A percentile compares a stretch with the other conserved stretches of the same genome.
These are phyloP conservation scores for Colletotrichum incanum DNA, from an alignment of 2,329 filamentous ascomycete genomes.

Conservation along the genomic window DNA sequence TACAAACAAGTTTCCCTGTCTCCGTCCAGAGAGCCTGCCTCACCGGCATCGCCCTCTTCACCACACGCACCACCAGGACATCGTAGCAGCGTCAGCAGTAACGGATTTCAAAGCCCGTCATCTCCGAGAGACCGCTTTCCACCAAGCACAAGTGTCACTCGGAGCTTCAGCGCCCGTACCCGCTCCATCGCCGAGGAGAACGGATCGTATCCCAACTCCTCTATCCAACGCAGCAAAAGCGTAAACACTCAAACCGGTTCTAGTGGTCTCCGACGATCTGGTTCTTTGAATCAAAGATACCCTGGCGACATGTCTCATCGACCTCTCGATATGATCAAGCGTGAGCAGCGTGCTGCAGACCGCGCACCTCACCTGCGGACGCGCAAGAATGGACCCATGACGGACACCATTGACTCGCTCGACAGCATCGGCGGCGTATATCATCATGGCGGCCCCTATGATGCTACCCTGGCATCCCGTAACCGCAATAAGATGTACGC, in stretches of 20 bases:
- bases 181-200: conserved; percentile 26
- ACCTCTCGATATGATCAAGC: conserved; percentile 77
- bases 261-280: conserved; percentile 45
- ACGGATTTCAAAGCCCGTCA: conserved; percentile 50
- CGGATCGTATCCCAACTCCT: background rate
- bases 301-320: conserved; percentile 76
- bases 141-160: conserved; percentile 53
- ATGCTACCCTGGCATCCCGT: conserved; percentile 82
- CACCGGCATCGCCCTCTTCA: conserved; percentile 42
- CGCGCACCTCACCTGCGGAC: conserved; percentile 77
- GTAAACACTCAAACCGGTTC: conserved; percentile 32
- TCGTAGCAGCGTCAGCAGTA: conserved; percentile 48
- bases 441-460: conserved; percentile 93
- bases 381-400: conserved; percentile 75
- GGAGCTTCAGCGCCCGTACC: conserved; percentile 47
- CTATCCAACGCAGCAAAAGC: conserved; percentile 37
- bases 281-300: conserved; percentile 71
- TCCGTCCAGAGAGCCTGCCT: conserved; percentile 38
- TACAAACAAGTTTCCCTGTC: conserved; percentile 51
- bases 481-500: conserved; percentile 76
- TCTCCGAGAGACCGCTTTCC: conserved; percentile 42
- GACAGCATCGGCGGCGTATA: conserved; percentile 80
- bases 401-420: conserved; percentile 86
- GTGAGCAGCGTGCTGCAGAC: conserved; percentile 76
- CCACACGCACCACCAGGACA: conserved; percentile 42